Evolutionary conservation across 495 filamentous ascomycete genomes (phyloP).

Genomic region (Trichoderma asperelloides): DNA sequence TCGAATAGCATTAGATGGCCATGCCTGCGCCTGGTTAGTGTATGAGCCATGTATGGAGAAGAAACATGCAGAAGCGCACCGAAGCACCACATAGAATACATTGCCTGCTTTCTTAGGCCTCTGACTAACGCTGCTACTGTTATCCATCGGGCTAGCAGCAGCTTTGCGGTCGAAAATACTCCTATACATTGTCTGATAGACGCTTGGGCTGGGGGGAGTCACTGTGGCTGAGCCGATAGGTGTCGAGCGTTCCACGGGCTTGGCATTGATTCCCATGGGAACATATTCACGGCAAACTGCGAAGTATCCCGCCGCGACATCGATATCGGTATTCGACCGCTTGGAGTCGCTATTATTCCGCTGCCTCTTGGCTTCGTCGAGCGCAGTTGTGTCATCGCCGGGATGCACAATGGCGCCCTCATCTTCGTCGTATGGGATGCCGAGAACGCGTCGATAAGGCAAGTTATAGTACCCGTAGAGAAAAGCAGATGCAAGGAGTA

Average conservation of each 20-base stretch:
- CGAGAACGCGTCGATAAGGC: slow-evolving; percentile 38
- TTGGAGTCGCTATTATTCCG: slow-evolving; percentile 36
- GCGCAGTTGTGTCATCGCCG: slow-evolving; percentile 38
- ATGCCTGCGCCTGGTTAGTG: slow-evolving; percentile 49
- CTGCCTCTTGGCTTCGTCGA: slow-evolving; percentile 32
- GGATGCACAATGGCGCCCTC: slow-evolving; percentile 36
- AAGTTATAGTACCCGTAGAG: slow-evolving; percentile 63
- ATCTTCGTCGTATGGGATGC: slow-evolving; percentile 16
- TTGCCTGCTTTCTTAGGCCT: slow-evolving; percentile 68
- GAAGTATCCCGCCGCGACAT: slow-evolving; percentile 89
- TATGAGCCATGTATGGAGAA: background rate
- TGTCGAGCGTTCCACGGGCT: slow-evolving; percentile 80
- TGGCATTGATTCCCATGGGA: slow-evolving; percentile 81
- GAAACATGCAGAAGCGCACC: slow-evolving; percentile 39
- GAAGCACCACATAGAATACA: slow-evolving; percentile 87
- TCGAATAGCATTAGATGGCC: slow-evolving; percentile 97
- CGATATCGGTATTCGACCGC: slow-evolving; percentile 46
- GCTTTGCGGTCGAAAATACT: slow-evolving; percentile 86
- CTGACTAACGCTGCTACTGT: slow-evolving; percentile 40
- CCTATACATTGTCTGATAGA: slow-evolving; percentile 96
- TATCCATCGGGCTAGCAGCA: slow-evolving; percentile 33
- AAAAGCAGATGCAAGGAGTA: slow-evolving; percentile 55
- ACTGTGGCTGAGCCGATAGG: slow-evolving; percentile 60
- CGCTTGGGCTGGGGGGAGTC: slow-evolving; percentile 72
- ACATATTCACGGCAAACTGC: slow-evolving; percentile 89